These are phyloP conservation scores for Fusarium sp. DNA, from an alignment of 2,329 filamentous ascomycete genomes.

Conservation along the genomic window DNA sequence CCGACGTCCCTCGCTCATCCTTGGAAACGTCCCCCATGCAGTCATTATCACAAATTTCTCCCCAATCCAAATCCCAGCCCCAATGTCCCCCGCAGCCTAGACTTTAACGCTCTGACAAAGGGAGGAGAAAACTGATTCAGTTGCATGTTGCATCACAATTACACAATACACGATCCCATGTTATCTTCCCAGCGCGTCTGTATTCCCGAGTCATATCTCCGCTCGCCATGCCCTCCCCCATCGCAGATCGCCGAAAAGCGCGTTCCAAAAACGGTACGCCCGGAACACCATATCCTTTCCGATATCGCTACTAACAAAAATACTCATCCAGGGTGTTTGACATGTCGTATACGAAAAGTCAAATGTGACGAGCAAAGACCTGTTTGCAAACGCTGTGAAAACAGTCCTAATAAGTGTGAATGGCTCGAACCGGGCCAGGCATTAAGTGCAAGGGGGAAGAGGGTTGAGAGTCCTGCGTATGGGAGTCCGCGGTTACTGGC, in stretches of 20 bases:
- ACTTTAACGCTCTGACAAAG: not conserved
- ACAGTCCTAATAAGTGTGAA: constrained; percentile 29
- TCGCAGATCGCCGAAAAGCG: constrained; percentile 21
- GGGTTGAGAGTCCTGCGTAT: not conserved
- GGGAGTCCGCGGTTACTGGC: not conserved
- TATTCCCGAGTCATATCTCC: not conserved
- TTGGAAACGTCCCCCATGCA: not conserved
- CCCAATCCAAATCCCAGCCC: not conserved
- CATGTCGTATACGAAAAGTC: constrained; percentile 36
- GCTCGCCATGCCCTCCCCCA: constrained; percentile 4
- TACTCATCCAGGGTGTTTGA: constrained; percentile 19
- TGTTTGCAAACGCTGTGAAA: constrained; percentile 27
- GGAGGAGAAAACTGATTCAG: not conserved
- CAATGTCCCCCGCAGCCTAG: not conserved
- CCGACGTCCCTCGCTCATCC: not conserved
- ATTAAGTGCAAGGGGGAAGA: constrained; percentile 1
- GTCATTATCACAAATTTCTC: not conserved
- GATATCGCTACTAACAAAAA: not conserved
- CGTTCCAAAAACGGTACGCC: constrained; percentile 34
- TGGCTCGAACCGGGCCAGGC: constrained; percentile 29
- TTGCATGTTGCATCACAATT: not conserved
- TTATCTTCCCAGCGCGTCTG: not conserved
- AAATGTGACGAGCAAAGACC: constrained; percentile 35
- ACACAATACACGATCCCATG: not conserved
- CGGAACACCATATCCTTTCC: not conserved